These are phyloP conservation scores for Apiosordaria backusii DNA, from an alignment of 495 filamentous ascomycete species.

Conservation along the genomic window DNA sequence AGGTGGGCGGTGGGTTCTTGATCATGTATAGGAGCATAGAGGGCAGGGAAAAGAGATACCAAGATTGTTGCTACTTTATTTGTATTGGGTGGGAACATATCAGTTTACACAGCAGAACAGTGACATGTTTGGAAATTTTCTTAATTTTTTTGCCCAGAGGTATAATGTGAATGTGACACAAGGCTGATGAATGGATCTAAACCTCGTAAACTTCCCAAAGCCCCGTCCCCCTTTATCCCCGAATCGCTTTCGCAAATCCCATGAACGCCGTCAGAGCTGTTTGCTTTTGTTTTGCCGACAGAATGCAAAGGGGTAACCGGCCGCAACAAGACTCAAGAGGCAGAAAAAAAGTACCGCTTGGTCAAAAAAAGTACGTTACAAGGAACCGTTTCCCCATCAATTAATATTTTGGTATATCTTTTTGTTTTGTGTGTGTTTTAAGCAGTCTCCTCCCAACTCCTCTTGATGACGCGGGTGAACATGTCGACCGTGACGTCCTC, in stretches of 20 bases:
- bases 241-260: slow-evolving; percentile 27
- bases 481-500: slow-evolving; percentile 96
- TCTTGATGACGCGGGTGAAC: slow-evolving; percentile 72
- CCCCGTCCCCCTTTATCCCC: slow-evolving; percentile 15
- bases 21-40: slow-evolving; percentile 4
- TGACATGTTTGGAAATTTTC: neutral
- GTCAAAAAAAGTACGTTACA: slow-evolving; percentile 13
- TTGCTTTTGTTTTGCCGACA: slow-evolving; percentile 23
- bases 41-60: neutral
- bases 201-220: neutral
- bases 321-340: slow-evolving; percentile 20
- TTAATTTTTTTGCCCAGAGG: neutral
- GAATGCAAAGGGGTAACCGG: slow-evolving; percentile 23
- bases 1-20: neutral
- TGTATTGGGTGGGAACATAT: no score
- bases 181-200: neutral
- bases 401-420: neutral
- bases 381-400: slow-evolving; percentile 1
- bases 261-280: slow-evolving; percentile 33
- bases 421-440: slow-evolving; percentile 30
- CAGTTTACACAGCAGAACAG: no score
- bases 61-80: no score
- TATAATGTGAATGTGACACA: slow-evolving; percentile 8
- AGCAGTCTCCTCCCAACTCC: slow-evolving; percentile 87
- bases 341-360: slow-evolving; percentile 11